Conservation (phyloP, 2,329 filamentous ascomycete species). For the Tothia fuscella region DNA sequence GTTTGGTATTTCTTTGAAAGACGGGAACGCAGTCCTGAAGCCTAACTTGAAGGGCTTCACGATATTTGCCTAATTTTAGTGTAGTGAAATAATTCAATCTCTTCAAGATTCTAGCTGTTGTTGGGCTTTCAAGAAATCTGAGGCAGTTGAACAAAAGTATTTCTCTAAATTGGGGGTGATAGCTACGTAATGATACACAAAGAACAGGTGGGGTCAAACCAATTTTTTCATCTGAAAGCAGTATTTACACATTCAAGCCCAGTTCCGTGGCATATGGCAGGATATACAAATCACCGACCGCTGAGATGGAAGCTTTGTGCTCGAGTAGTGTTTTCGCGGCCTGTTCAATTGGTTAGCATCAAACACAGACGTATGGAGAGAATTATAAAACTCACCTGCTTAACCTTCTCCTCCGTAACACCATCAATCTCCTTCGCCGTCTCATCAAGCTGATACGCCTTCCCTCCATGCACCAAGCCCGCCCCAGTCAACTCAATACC, state of each 20-base stretch:
- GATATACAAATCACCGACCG: conserved; percentile 82
- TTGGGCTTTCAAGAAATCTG: too few species aligned
- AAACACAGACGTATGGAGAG: neutral
- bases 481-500: conserved; percentile 76
- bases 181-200: conserved; percentile 5
- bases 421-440: conserved; percentile 66
- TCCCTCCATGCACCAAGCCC: conserved; percentile 67
- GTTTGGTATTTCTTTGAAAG: too few species aligned
- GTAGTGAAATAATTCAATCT: too few species aligned
- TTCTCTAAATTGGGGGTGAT: too few species aligned
- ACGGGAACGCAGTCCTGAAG: too few species aligned
- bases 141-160: too few species aligned
- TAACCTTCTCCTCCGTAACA: conserved; percentile 74
- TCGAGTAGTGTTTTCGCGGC: conserved; percentile 79
- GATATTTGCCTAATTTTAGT: too few species aligned
- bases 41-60: too few species aligned
- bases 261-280: conserved; percentile 91
- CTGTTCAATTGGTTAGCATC: conserved; percentile 35
- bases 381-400: conserved; percentile 52
- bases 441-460: conserved; percentile 73
- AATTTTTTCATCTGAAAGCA: neutral
- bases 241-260: conserved; percentile 79
- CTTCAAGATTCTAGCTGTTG: too few species aligned
- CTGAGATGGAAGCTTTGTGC: conserved; percentile 76
- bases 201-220: neutral